Percentiles rank a stretch among this genome's conserved stretches.
Evolutionary conservation across 208 protist genomes (phyloP).

Genomic region (Leishmania mexicana): DNA sequence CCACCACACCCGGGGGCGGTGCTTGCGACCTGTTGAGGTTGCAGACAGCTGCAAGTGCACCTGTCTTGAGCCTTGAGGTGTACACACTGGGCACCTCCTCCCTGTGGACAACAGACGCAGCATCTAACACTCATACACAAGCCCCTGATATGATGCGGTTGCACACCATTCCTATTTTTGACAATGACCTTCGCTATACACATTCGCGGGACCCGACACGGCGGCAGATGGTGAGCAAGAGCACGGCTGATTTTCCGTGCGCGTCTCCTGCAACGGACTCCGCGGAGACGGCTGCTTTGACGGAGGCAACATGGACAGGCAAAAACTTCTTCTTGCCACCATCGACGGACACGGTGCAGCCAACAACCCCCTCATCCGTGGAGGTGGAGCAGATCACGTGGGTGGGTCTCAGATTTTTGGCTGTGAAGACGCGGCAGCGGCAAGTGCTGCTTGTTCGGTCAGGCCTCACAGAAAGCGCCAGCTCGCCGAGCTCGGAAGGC

Average conservation of each 20-base stretch:
- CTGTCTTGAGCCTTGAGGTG: background rate
- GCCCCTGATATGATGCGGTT: slow-evolving; percentile 35
- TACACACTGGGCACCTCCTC: background rate
- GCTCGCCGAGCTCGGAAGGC: background rate
- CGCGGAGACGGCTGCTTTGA: background rate
- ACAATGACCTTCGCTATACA: slow-evolving; percentile 6
- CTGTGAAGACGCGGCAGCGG: slow-evolving; percentile 21
- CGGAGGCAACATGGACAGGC: background rate
- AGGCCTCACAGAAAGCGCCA: slow-evolving; percentile 2
- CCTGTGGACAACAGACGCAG: background rate
- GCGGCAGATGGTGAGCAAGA: background rate
- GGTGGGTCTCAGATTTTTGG: slow-evolving; percentile 16
- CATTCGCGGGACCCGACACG: background rate
- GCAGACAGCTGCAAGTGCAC: background rate
- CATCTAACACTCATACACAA: background rate
- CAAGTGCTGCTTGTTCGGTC: slow-evolving; percentile 24
- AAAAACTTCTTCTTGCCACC: background rate
- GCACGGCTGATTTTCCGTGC: background rate
- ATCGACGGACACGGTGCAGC: background rate
- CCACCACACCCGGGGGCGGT: background rate
- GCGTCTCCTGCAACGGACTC: background rate
- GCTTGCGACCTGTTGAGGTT: background rate
- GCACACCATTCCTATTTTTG: slow-evolving; percentile 9
- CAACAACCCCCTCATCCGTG: background rate
- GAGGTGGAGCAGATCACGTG: slow-evolving; percentile 17